phyloP scores from a whole-genome alignment of 2,329 filamentous ascomycete genomes.

The Calycina marina region DNA sequence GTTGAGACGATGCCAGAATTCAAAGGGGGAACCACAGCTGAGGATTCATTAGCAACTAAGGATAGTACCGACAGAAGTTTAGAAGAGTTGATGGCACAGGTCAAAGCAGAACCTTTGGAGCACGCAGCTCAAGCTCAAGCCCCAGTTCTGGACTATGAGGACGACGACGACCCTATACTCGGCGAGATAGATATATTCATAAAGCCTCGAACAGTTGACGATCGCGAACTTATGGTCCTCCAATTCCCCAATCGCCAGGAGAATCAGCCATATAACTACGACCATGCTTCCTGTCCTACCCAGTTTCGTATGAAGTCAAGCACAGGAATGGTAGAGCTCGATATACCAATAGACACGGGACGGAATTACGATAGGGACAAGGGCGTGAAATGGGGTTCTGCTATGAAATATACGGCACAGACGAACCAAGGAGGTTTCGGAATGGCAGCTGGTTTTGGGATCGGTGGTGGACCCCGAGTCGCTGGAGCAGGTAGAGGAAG shows the following conservation, averaged over 20 bases:
- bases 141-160: constrained; percentile 3
- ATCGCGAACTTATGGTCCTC: constrained; percentile 61
- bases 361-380: constrained; percentile 71
- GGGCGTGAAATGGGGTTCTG: constrained; percentile 70
- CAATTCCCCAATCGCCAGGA: constrained; percentile 75
- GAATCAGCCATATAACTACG: constrained; percentile 39
- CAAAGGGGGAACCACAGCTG: too few relatives aligned
- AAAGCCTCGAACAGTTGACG: constrained; percentile 51
- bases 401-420: constrained; percentile 41
- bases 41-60: too few relatives aligned
- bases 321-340: constrained; percentile 78
- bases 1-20: too few relatives aligned
- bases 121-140: constrained; percentile 5
- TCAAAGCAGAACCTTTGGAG: not conserved
- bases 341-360: constrained; percentile 61
- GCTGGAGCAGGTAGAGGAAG: constrained; percentile 25
- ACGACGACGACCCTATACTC: constrained; percentile 51
- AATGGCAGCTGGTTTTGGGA: constrained; percentile 58
- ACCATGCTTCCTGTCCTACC: constrained; percentile 40
- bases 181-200: constrained; percentile 75
- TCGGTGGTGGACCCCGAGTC: constrained; percentile 30
- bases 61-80: too few relatives aligned
- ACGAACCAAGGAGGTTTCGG: constrained; percentile 53
- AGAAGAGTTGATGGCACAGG: not conserved
- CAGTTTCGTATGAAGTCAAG: constrained; percentile 70